Conservation (phyloP, 768 basidiomycete species). For the Boletus rufocinnamomeus region DNA sequence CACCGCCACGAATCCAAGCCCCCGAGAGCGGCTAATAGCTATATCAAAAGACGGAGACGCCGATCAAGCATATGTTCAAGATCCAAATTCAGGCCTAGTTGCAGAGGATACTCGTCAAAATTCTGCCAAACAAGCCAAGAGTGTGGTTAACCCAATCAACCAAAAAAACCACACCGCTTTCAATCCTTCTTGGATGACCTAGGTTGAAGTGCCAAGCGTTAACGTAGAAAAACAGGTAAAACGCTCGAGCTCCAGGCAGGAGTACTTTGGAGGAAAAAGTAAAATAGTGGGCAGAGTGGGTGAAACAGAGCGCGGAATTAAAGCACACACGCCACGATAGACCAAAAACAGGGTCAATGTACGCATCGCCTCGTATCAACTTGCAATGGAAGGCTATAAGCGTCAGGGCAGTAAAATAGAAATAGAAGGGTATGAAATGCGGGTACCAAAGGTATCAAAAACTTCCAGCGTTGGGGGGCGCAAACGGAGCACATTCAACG, state of each 20-base stretch:
- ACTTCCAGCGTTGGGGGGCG: slow-evolving; percentile 9
- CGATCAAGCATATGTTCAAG: background rate
- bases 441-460: slow-evolving; percentile 25
- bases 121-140: background rate
- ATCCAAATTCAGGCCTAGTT: background rate
- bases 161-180: background rate
- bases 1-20: background rate
- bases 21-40: background rate
- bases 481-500: slow-evolving; percentile 1
- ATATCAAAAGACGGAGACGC: background rate
- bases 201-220: slow-evolving; percentile 8
- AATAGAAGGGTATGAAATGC: slow-evolving; percentile 20
- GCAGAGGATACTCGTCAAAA: background rate
- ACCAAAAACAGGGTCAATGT: background rate
- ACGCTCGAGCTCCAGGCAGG: slow-evolving; percentile 27
- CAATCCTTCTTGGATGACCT: background rate
- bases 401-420: background rate
- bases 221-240: slow-evolving; percentile 11
- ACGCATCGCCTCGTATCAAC: slow-evolving; percentile 1
- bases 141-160: background rate
- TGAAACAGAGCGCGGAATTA: background rate
- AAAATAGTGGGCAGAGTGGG: background rate
- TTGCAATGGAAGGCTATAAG: background rate
- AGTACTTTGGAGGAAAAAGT: background rate
- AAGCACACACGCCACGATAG: background rate